These are phyloP conservation scores for Tuber indicum DNA, from an alignment of 495 filamentous ascomycete species.

Conservation along the genomic window DNA sequence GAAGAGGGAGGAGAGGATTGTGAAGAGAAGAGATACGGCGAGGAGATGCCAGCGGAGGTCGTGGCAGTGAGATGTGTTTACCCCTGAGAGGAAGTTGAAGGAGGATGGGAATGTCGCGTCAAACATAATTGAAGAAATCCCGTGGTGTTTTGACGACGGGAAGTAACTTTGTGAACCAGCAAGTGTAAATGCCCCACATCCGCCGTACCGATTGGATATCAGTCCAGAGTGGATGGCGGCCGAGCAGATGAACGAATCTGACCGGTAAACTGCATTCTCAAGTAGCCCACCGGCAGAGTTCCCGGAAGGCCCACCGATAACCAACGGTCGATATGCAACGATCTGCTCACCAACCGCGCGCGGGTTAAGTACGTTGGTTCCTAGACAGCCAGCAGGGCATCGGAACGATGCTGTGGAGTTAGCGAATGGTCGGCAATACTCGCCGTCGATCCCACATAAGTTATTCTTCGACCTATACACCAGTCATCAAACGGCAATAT, in stretches of 20 bases:
- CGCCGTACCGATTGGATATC: slow-evolving; percentile 60
- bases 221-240: slow-evolving; percentile 73
- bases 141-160: slow-evolving; percentile 53
- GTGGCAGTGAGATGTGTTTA: slow-evolving; percentile 48
- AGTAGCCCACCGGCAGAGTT: slow-evolving; percentile 38
- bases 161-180: slow-evolving; percentile 63
- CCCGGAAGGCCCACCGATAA: slow-evolving; percentile 66
- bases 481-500: neutral
- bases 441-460: slow-evolving; percentile 70
- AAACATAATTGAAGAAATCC: slow-evolving; percentile 62
- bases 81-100: slow-evolving; percentile 54
- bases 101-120: slow-evolving; percentile 71
- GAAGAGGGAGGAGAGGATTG: slow-evolving; percentile 60
- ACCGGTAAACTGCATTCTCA: slow-evolving; percentile 56
- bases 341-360: slow-evolving; percentile 68
- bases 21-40: slow-evolving; percentile 63
- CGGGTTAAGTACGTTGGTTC: slow-evolving; percentile 57
- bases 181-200: slow-evolving; percentile 66
- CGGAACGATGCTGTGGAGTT: slow-evolving; percentile 64
- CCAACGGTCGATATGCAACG: slow-evolving; percentile 61
- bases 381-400: slow-evolving; percentile 69
- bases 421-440: slow-evolving; percentile 72
- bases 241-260: slow-evolving; percentile 77
- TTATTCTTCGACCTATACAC: slow-evolving; percentile 59
- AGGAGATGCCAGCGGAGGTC: slow-evolving; percentile 71